Percentiles rank a stretch among this genome's conserved stretches.
Evolutionary conservation across 148 eudicot species (phyloP).

Genomic region (Dysphania ambrosioides): DNA sequence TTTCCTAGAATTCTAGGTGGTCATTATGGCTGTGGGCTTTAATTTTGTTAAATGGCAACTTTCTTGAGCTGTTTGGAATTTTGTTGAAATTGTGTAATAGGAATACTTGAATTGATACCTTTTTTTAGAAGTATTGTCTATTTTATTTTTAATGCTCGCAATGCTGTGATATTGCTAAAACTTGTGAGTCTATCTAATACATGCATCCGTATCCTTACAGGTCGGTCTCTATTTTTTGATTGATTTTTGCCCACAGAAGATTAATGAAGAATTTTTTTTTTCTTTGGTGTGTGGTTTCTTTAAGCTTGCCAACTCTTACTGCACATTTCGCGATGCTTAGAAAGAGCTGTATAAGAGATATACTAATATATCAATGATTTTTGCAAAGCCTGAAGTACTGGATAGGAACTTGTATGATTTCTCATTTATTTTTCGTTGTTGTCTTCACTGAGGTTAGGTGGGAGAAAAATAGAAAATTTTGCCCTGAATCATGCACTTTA

Average conservation of each 20-base stretch:
- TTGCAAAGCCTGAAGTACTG: slow-evolving; percentile 5
- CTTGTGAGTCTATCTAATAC: not conserved
- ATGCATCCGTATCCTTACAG: not conserved
- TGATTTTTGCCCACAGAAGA: not conserved
- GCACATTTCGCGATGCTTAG: not conserved
- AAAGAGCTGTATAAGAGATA: not conserved
- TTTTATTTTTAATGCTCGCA: not conserved
- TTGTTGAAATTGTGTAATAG: not conserved
- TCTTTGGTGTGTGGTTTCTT: not conserved
- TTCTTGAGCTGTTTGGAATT: not conserved
- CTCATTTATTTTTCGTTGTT: not conserved
- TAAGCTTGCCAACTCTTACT: slow-evolving; percentile 10
- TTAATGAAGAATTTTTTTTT: not conserved
- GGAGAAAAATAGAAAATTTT: not conserved
- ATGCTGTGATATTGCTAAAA: not conserved
- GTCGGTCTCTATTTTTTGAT: not conserved
- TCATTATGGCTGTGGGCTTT: not conserved
- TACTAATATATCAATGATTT: not conserved
- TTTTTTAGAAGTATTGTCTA: not conserved
- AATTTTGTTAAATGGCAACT: not conserved
- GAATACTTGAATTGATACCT: not conserved
- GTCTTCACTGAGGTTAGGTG: slow-evolving; percentile 3
- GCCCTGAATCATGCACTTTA: not conserved
- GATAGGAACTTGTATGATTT: slow-evolving; percentile 5
- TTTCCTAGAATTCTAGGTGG: not conserved